phyloP scores from a whole-genome alignment of 371 early-diverging fungal genomes.

The Rhizomucor miehei region DNA sequence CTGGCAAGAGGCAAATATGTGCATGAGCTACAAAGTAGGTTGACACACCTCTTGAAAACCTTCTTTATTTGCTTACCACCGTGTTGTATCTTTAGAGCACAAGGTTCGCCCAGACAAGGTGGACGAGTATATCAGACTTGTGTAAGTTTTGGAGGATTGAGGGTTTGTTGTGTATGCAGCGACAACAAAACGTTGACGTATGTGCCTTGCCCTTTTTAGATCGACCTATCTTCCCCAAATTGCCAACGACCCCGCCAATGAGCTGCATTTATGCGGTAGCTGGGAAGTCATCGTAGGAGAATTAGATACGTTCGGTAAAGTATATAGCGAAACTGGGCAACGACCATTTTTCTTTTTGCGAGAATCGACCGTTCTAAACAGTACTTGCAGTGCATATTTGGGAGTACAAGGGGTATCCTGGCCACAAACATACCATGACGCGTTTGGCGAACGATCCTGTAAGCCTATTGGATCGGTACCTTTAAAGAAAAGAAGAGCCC shows the following conservation, averaged over 20 bases:
- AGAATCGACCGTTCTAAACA: too few relatives aligned
- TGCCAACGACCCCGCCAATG: slow-evolving; percentile 67
- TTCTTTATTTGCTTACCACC: not conserved
- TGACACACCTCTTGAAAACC: not conserved
- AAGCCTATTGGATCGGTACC: slow-evolving; percentile 14
- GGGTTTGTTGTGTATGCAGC: not conserved
- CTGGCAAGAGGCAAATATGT: slow-evolving; percentile 88
- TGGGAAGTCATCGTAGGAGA: slow-evolving; percentile 87
- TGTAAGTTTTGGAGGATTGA: slow-evolving; percentile 38
- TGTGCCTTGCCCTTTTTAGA: slow-evolving; percentile 20
- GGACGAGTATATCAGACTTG: slow-evolving; percentile 75
- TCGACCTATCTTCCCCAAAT: slow-evolving; percentile 73
- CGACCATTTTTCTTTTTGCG: not conserved
- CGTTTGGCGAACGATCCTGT: slow-evolving; percentile 57
- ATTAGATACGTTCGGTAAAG: slow-evolving; percentile 78
- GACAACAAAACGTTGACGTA: too few relatives aligned
- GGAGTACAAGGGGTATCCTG: slow-evolving; percentile 90
- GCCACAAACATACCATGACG: slow-evolving; percentile 61
- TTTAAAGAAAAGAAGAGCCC: too few relatives aligned
- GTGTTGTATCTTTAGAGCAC: slow-evolving; percentile 52
- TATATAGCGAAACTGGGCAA: not conserved
- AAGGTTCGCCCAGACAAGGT: slow-evolving; percentile 81
- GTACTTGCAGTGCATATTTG: slow-evolving; percentile 83
- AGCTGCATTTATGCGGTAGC: slow-evolving; percentile 83
- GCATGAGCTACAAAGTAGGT: slow-evolving; percentile 79